Evolutionary conservation across 768 basidiomycete species (phyloP), one percentile per base, ranked within the genome.

Genomic region (Psilocybe tampanensis): DNA sequence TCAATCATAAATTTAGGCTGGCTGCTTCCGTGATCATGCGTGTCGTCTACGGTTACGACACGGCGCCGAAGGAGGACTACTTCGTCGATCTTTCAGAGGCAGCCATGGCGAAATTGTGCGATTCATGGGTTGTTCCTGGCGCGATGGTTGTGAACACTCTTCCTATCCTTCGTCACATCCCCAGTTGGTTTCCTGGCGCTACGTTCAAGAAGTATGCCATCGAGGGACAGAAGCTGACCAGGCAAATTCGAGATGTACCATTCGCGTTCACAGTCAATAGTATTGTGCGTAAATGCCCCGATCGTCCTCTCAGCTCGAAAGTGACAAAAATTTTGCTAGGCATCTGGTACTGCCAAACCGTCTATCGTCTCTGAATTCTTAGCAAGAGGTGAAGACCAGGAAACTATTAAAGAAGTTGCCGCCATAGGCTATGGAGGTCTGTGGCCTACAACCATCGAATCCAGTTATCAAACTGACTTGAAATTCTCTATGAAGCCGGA

Each of bases 1-100:
- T 19, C 8, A 17, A n/a, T 36, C 34, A 26, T 42, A 18, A 42
- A 12, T 54, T 12, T 48, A 78, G 76, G 23, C 58, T 73, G 55
- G 65, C 74, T 22, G 71, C 69, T 21, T 65, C 71, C 2, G 65
- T 71, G 41, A 71, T 74, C 39, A 64, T 79, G 54, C 67, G 69
- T 8, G 61, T 72, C 17, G 66, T 72, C 19, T 78, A 77, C 51
- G 77, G 77, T 1, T 63, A 70, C 48, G 64, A 70, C 5, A 55
- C 67, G 5, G 39, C 49, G 7, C 59, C 67, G 3, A 64, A 56
- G 43, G 50, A 64, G 33, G 70, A 72, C 53, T 55, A 53, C 19
- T 66, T 66, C 23, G 60, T 67, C 2, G 15, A 60, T 1, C 33
- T 70, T 13, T 64, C 63, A n/a, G 64, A 67, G 23, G 52, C 48